These are phyloP conservation scores for Digitaria exilis DNA, from an alignment of 202 grass and related monocot genomes.

Conservation along the genomic window DNA sequence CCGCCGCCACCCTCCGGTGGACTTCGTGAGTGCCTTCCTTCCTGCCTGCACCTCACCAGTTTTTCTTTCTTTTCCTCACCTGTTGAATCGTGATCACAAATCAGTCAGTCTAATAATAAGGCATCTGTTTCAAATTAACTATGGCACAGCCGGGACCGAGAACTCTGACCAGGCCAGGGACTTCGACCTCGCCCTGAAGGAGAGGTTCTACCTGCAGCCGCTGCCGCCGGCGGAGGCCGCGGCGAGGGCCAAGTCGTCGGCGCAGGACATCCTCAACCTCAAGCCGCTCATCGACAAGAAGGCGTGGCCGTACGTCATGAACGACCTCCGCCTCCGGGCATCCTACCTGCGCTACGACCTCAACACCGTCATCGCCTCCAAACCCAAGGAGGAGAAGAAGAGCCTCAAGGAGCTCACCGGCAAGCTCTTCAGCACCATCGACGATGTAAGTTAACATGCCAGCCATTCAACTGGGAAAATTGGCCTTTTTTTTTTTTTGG, in stretches of 20 bases:
- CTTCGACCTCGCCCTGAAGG: constrained; percentile 51
- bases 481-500: neutral
- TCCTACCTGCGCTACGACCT: constrained; percentile 83
- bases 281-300: constrained; percentile 92
- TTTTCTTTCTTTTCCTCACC: neutral
- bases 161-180: constrained; percentile 85
- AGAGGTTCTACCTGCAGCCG: constrained; percentile 83
- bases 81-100: neutral
- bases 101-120: neutral
- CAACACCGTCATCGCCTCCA: constrained; percentile 82
- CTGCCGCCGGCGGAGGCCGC: constrained; percentile 57
- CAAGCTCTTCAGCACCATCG: constrained; percentile 82
- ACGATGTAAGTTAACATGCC: constrained; percentile 48
- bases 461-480: neutral
- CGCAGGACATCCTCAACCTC: constrained; percentile 80
- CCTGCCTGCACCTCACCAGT: neutral
- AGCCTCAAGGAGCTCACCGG: constrained; percentile 63
- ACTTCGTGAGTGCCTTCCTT: constrained; percentile 82
- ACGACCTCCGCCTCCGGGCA: constrained; percentile 82
- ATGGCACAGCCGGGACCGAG: constrained; percentile 59
- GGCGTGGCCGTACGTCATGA: constrained; percentile 82
- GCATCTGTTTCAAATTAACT: neutral
- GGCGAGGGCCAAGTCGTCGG: constrained; percentile 76
- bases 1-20: constrained; percentile 81
- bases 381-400: constrained; percentile 93